phyloP scores from a whole-genome alignment of 129 eudicot genomes.

The Arctium minus region DNA sequence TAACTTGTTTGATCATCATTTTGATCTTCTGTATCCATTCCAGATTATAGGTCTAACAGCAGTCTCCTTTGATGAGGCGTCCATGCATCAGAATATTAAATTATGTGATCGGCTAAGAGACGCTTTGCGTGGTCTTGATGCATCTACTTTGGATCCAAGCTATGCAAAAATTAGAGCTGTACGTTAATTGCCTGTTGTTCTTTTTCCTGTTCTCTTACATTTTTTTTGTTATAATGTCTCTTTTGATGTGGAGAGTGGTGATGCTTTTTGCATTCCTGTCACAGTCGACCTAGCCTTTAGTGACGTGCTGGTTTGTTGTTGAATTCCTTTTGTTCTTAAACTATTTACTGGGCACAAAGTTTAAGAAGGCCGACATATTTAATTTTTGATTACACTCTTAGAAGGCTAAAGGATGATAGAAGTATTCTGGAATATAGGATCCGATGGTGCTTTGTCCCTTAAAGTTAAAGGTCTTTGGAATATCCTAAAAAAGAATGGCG shows the following conservation, averaged over 20 bases:
- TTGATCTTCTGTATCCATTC: conserved; percentile 15
- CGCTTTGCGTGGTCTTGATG: conserved; percentile 67
- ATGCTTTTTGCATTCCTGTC: not conserved
- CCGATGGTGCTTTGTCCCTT: too few relatives aligned
- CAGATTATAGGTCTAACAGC: conserved; percentile 76
- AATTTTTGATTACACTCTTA: too few relatives aligned
- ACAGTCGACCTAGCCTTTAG: too few relatives aligned
- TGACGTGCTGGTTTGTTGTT: too few relatives aligned
- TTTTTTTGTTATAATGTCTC: not conserved
- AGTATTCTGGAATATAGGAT: too few relatives aligned
- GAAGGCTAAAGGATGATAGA: too few relatives aligned
- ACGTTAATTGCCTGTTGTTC: conserved; percentile 23
- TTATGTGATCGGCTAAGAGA: conserved; percentile 77
- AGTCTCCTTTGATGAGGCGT: conserved; percentile 70
- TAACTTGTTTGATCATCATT: not conserved
- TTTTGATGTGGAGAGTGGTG: not conserved
- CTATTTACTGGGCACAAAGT: too few relatives aligned
- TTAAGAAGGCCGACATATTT: too few relatives aligned
- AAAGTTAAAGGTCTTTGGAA: not conserved
- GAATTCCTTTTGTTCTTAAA: too few relatives aligned
- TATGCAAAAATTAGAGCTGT: conserved; percentile 67
- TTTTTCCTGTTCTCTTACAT: not conserved
- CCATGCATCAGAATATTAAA: conserved; percentile 65
- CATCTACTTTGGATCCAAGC: conserved; percentile 55
- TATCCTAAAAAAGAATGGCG: not conserved